Conservation (phyloP, 2,329 filamentous ascomycete species). For the Colletotrichum karsti region DNA sequence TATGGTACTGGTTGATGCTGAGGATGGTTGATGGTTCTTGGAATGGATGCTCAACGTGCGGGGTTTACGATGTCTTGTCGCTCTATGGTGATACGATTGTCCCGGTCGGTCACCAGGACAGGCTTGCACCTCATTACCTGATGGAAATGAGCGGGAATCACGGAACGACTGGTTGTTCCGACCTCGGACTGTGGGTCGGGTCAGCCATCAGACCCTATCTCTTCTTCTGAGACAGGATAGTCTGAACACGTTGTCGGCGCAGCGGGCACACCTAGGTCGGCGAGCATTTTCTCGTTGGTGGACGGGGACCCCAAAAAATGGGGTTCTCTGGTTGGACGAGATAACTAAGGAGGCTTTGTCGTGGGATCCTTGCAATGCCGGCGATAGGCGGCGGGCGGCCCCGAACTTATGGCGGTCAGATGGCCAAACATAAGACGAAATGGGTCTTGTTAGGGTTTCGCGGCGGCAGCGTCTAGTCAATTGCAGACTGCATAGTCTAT, state of each 20-base stretch:
- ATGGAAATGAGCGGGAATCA: conserved; percentile 18
- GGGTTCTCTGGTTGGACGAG: conserved; percentile 17
- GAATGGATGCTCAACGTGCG: conserved; percentile 13
- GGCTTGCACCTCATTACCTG: conserved; percentile 9
- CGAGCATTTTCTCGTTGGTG: conserved; percentile 10
- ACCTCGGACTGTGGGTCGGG: conserved; percentile 29
- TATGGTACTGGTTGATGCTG: conserved; percentile 14
- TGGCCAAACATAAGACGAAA: conserved; percentile 17
- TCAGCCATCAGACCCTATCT: conserved; percentile 4
- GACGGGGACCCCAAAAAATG: conserved; percentile 7
- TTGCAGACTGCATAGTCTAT: not conserved
- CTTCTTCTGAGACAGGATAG: conserved; percentile 12
- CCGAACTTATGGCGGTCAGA: conserved; percentile 14
- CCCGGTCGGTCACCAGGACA: conserved; percentile 13
- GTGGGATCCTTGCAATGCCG: conserved; percentile 26
- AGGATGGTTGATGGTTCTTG: conserved; percentile 2
- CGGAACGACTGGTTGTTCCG: conserved; percentile 30
- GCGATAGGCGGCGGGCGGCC: conserved; percentile 24
- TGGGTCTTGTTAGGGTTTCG: conserved; percentile 3
- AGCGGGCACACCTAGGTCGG: not conserved
- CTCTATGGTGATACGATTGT: conserved; percentile 15
- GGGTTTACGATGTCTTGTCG: conserved; percentile 12
- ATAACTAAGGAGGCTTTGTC: not conserved
- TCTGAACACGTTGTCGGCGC: conserved; percentile 9
- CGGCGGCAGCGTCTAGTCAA: not conserved